Percentiles rank a stretch among this genome's conserved stretches.
phyloP scores from a whole-genome alignment of 208 protist genomes.

The Zelonia costaricensis region DNA sequence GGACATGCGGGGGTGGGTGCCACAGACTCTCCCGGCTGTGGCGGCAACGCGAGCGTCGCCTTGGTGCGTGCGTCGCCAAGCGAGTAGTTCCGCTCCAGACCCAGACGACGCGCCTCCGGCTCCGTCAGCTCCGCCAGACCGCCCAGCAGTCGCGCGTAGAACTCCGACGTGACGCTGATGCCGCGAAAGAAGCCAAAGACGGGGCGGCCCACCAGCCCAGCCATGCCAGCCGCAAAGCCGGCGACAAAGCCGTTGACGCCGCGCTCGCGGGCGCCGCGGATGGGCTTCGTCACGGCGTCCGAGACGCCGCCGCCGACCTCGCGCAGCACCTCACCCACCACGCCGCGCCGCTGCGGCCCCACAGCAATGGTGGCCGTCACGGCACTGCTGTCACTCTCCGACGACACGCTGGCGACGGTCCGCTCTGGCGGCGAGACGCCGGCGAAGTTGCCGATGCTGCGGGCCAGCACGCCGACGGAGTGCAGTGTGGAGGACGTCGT shows the following conservation, averaged over 20 bases:
- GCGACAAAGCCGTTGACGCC: slow-evolving; percentile 60
- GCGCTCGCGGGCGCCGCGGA: slow-evolving; percentile 39
- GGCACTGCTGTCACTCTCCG: not conserved
- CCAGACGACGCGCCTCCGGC: slow-evolving; percentile 17
- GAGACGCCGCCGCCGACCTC: slow-evolving; percentile 43
- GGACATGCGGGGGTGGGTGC: too few relatives aligned
- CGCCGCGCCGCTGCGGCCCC: slow-evolving; percentile 3
- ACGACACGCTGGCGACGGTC: not conserved
- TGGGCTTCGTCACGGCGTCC: slow-evolving; percentile 41
- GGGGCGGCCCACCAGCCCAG: slow-evolving; percentile 55
- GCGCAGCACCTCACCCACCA: slow-evolving; percentile 40
- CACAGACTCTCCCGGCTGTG: too few relatives aligned
- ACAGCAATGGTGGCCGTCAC: too few relatives aligned
- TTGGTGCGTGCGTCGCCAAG: not conserved
- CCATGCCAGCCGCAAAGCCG: slow-evolving; percentile 58
- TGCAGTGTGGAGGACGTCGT: slow-evolving; percentile 73
- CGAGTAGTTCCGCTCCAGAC: slow-evolving; percentile 26
- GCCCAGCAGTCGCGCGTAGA: slow-evolving; percentile 36
- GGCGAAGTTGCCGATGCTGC: slow-evolving; percentile 51
- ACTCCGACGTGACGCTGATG: slow-evolving; percentile 62
- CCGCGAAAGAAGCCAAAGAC: slow-evolving; percentile 58
- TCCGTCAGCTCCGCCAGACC: slow-evolving; percentile 19
- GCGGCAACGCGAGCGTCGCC: not conserved
- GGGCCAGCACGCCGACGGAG: slow-evolving; percentile 64
- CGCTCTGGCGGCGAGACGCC: not conserved